A percentile compares a stretch with the other conserved stretches of the same genome.
Conservation (phyloP, 805 yeast species). For the Scheffersomyces lignosus region DNA sequence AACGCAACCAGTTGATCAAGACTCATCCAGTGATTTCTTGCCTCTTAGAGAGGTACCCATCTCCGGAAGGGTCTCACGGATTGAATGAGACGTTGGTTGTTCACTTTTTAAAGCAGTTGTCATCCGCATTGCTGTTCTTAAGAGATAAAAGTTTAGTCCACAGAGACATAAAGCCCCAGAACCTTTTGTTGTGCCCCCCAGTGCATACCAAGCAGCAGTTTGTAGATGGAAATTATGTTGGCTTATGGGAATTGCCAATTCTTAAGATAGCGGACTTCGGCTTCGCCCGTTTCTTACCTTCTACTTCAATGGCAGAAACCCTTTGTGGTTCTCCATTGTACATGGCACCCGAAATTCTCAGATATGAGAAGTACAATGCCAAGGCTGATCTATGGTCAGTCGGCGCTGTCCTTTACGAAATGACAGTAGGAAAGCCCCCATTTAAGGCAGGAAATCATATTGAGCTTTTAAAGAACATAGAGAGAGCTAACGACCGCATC, state of each 20-base stretch:
- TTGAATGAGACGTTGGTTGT: conserved; percentile 74
- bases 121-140: conserved; percentile 80
- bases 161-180: conserved; percentile 95
- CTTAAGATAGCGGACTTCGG: conserved; percentile 97
- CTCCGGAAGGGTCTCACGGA: conserved; percentile 76
- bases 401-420: conserved; percentile 93
- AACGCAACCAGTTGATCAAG: conserved; percentile 65
- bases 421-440: conserved; percentile 96
- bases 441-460: conserved; percentile 92
- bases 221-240: conserved; percentile 59
- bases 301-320: conserved; percentile 93
- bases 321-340: conserved; percentile 96
- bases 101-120: conserved; percentile 83
- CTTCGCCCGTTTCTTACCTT: conserved; percentile 91
- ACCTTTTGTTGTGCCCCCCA: conserved; percentile 81
- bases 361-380: conserved; percentile 94
- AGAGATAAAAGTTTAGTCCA: conserved; percentile 86
- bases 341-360: conserved; percentile 97
- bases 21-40: conserved; percentile 79
- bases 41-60: conserved; percentile 78
- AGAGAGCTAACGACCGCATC: conserved; percentile 74
- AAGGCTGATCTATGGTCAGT: conserved; percentile 98
- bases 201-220: conserved; percentile 62
- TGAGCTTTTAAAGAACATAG: conserved; percentile 83
- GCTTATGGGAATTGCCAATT: conserved; percentile 86